These are phyloP conservation scores for Endocalyx cinctus DNA, from an alignment of 2,329 filamentous ascomycete species.

Conservation along the genomic window DNA sequence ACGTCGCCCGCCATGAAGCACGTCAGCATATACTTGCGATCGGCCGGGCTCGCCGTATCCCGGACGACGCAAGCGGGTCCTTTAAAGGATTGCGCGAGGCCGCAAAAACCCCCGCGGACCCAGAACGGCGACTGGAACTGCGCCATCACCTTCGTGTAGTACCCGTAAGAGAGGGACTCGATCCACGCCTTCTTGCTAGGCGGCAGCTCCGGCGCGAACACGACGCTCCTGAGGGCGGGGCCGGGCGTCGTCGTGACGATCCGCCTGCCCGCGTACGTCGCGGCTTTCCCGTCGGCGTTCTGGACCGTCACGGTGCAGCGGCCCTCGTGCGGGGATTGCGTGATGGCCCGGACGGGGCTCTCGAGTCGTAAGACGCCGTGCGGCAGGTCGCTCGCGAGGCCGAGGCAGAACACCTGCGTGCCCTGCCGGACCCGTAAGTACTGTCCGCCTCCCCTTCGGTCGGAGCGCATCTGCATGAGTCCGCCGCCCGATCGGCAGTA, in stretches of 20 bases:
- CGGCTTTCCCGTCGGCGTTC: slow-evolving; percentile 17
- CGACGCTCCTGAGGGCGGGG: slow-evolving; percentile 39
- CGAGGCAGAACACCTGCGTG: slow-evolving; percentile 35
- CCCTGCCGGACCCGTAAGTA: slow-evolving; percentile 45
- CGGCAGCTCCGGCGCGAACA: slow-evolving; percentile 43
- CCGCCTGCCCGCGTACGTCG: slow-evolving; percentile 32
- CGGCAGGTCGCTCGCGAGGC: slow-evolving; percentile 31
- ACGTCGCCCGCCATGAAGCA: slow-evolving; percentile 36
- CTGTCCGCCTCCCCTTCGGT: slow-evolving; percentile 48
- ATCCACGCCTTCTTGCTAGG: slow-evolving; percentile 31
- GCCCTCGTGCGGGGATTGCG: slow-evolving; percentile 21
- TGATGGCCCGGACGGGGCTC: slow-evolving; percentile 26
- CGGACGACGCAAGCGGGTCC: slow-evolving; percentile 42
- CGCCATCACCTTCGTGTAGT: slow-evolving; percentile 48
- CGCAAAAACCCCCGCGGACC: slow-evolving; percentile 35
- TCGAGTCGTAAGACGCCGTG: slow-evolving; percentile 22
- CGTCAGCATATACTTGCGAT: slow-evolving; percentile 29
- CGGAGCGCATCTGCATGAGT: slow-evolving; percentile 47
- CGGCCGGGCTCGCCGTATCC: slow-evolving; percentile 33
- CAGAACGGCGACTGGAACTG: slow-evolving; percentile 36
- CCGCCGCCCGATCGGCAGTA: slow-evolving; percentile 51
- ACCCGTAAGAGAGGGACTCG: slow-evolving; percentile 35
- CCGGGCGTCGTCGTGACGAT: slow-evolving; percentile 46
- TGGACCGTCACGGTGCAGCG: slow-evolving; percentile 21
- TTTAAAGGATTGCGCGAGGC: slow-evolving; percentile 37